Evolutionary conservation across 306 rosid genomes (phyloP).

Genomic region (Carpinus viminea): DNA sequence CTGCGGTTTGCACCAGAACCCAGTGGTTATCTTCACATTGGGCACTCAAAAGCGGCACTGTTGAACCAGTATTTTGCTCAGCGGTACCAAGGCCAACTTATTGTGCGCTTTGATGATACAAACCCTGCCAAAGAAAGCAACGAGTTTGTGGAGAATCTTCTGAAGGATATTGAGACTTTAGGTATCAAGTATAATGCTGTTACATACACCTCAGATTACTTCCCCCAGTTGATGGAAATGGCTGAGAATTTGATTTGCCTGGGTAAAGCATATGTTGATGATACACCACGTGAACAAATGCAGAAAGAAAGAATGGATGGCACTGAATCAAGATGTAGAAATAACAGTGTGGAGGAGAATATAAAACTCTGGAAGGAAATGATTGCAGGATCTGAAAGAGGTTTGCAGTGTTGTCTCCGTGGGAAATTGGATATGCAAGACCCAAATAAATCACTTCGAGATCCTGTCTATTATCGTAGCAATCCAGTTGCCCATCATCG

Average conservation of each 20-base stretch:
- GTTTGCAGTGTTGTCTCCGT: conserved; percentile 85
- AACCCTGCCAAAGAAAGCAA: conserved; percentile 98
- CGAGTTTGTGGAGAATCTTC: conserved; percentile 82
- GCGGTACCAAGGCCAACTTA: conserved; percentile 67
- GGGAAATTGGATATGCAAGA: conserved; percentile 97
- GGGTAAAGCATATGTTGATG: conserved; percentile 95
- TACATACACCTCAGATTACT: conserved; percentile 89
- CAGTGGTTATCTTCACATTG: conserved; percentile 98
- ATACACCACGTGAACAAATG: conserved; percentile 97
- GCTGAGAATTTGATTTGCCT: conserved; percentile 73
- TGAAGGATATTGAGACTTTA: conserved; percentile 81
- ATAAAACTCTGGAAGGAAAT: conserved; percentile 82
- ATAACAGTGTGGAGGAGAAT: conserved; percentile 65
- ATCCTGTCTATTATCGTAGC: conserved; percentile 97
- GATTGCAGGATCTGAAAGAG: conserved; percentile 83
- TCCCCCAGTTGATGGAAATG: conserved; percentile 78
- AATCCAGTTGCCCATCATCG: conserved; percentile 88
- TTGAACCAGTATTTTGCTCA: conserved; percentile 89
- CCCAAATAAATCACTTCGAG: conserved; percentile 85
- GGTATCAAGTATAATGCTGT: conserved; percentile 67
- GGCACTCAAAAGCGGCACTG: conserved; percentile 93
- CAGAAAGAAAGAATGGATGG: conserved; percentile 91
- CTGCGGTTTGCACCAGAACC: conserved; percentile 96
- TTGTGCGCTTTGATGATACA: conserved; percentile 88
- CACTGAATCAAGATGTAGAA: conserved; percentile 73